Base-by-base conservation (phyloP, 2,329 filamentous ascomycete species). In the Pyrenochaeta sp. region DNA sequence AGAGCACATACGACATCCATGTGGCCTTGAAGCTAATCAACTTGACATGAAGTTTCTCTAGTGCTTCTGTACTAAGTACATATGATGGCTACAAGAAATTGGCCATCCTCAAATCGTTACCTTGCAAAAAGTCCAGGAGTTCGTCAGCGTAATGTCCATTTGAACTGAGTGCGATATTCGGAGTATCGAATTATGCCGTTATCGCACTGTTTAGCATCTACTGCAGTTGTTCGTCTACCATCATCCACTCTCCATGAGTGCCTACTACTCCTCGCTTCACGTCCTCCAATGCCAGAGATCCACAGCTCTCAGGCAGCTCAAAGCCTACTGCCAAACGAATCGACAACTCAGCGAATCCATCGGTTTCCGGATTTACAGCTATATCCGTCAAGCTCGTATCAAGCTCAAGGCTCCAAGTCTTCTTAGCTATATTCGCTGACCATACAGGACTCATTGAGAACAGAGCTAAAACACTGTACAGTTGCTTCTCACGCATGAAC, bases 361-460 rank as follows among this genome's bases (percentile, higher is more conserved):
- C 50, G 4, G 27, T 22, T 8, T 34, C 43, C 12, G 34, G 28
- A 10, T 56, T 45, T 4, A 55, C 47, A 25, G 54, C 43, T 8
- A 60, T 34, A 7, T 49, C 52, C 2, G 46, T 49, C 15, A 56
- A 28, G 1, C 54, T 61, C 2, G 61, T 54, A 15, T 66, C 58
- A 4, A 71, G 43, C 34, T 65, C 54, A 13, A 71, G 37, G 3
- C 58, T 28, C 62, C 62, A 69, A 7, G 46, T 43, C 4, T 61
- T 64, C 22, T 45, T 46, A 0, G 19, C 46, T 12, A 22, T 37
- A 28, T 61, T 28, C 9, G 24, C 44, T 12, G 51, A 42, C 64
- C 62, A 67, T 19, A 58, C 25, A 9, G 61, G 57, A 36, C 50
- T 57, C 55, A 67, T 61, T 2, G 30, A 30, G 27, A 54, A 50